Percentiles rank a stretch among this genome's conserved stretches.
phyloP scores from a whole-genome alignment of 257 asterid genomes.

The Gynochthodes officinalis region DNA sequence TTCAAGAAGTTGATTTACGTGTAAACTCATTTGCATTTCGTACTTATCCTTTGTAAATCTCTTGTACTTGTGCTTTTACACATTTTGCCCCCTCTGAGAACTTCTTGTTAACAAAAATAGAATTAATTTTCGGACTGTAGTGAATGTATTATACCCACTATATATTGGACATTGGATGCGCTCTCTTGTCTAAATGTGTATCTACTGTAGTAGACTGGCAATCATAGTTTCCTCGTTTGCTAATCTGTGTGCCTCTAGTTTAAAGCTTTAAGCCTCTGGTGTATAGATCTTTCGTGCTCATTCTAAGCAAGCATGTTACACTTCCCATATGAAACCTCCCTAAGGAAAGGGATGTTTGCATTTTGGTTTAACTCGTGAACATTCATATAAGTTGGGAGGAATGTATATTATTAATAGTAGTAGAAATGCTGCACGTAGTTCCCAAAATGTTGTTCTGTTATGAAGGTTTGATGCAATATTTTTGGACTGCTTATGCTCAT shows the following conservation, averaged over 20 bases:
- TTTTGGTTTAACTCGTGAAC: not conserved
- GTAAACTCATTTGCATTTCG: constrained; percentile 25
- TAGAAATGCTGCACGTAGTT: not conserved
- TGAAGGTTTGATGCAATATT: not conserved
- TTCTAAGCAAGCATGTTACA: not conserved
- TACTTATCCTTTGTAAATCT: not conserved
- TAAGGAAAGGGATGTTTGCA: not conserved
- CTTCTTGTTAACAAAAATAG: not conserved
- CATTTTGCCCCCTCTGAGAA: not conserved
- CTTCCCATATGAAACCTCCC: not conserved
- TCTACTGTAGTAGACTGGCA: not conserved
- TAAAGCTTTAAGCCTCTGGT: no score
- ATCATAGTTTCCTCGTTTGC: not conserved
- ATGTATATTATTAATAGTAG: not conserved
- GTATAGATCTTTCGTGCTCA: not conserved
- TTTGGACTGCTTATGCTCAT: not conserved
- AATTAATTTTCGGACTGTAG: not conserved
- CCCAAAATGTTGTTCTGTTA: not conserved
- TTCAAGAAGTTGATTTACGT: constrained; percentile 62
- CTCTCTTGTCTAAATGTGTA: not conserved
- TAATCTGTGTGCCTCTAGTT: not conserved
- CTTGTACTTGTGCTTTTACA: not conserved
- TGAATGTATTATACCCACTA: not conserved
- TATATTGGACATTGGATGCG: not conserved
- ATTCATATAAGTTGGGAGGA: not conserved